These are phyloP conservation scores for Trichoderma pleuroti DNA, from an alignment of 2,329 filamentous ascomycete genomes.

Conservation along the genomic window DNA sequence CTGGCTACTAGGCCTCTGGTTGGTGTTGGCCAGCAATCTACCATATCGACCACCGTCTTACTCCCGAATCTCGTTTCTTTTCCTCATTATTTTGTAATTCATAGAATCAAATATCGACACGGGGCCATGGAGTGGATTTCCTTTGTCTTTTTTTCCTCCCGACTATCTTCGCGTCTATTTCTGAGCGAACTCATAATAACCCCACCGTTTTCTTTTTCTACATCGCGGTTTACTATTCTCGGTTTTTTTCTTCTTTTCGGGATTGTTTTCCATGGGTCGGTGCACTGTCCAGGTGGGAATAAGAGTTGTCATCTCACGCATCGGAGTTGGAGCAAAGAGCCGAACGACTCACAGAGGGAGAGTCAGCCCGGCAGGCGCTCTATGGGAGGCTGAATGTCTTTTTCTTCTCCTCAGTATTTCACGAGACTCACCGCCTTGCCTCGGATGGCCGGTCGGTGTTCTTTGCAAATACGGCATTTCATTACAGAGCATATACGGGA, in stretches of 20 bases:
- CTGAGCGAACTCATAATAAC: too few relatives aligned
- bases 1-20: conserved; percentile 46
- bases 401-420: not conserved
- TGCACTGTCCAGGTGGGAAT: not conserved
- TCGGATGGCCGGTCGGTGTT: not conserved
- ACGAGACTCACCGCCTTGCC: not conserved
- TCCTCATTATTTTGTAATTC: not conserved
- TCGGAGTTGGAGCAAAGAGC: not conserved
- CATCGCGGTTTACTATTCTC: not conserved
- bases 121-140: not conserved
- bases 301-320: not conserved
- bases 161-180: not conserved
- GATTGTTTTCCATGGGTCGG: not conserved
- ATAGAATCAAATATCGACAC: not conserved
- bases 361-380: not conserved
- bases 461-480: not conserved
- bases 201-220: not conserved
- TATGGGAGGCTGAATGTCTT: not conserved
- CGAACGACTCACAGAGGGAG: not conserved
- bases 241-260: not conserved
- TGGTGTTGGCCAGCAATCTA: not conserved
- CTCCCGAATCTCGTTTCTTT: not conserved
- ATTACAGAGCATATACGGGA: conserved; percentile 4
- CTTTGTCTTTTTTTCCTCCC: not conserved
- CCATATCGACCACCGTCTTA: not conserved